phyloP scores from a whole-genome alignment of 2,329 filamentous ascomycete genomes.

The Epichloe uncinata region DNA sequence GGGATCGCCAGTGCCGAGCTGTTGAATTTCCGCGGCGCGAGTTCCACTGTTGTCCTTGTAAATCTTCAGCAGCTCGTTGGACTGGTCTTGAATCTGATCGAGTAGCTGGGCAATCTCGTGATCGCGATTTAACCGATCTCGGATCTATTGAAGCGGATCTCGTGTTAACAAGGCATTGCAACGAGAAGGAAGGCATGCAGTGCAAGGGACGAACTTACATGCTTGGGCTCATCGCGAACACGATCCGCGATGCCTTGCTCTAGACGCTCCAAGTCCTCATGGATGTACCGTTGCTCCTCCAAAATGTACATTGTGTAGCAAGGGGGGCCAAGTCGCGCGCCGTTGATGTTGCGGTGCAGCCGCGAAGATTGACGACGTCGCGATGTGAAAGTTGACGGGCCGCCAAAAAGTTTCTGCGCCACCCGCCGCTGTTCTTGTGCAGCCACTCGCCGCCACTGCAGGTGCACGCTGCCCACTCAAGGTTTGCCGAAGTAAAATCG shows the following conservation, averaged over 20 bases:
- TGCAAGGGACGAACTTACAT: slow-evolving; percentile 45
- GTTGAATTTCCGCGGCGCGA: slow-evolving; percentile 67
- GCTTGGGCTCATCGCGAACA: slow-evolving; percentile 74
- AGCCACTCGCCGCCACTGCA: no score
- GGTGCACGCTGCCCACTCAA: not conserved
- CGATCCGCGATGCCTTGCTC: slow-evolving; percentile 90
- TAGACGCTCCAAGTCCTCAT: slow-evolving; percentile 91
- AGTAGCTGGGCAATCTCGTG: slow-evolving; percentile 85
- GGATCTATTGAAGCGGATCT: slow-evolving; percentile 43
- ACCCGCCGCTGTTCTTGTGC: no score
- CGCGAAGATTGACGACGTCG: not conserved
- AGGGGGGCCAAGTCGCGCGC: not conserved
- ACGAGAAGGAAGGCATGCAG: not conserved
- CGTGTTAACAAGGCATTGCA: slow-evolving; percentile 10
- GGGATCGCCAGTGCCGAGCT: slow-evolving; percentile 71
- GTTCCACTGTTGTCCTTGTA: slow-evolving; percentile 68
- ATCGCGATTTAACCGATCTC: slow-evolving; percentile 78
- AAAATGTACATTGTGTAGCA: slow-evolving; percentile 57
- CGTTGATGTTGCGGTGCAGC: not conserved
- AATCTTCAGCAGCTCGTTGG: slow-evolving; percentile 63
- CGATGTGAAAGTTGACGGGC: not conserved
- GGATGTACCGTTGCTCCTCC: slow-evolving; percentile 86
- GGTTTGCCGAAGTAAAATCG: slow-evolving; percentile 20
- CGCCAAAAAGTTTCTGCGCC: no score
- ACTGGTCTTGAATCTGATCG: slow-evolving; percentile 77